phyloP scores from a whole-genome alignment of 192 early-diverging fungal species.

The Allomyces javanicus region DNA sequence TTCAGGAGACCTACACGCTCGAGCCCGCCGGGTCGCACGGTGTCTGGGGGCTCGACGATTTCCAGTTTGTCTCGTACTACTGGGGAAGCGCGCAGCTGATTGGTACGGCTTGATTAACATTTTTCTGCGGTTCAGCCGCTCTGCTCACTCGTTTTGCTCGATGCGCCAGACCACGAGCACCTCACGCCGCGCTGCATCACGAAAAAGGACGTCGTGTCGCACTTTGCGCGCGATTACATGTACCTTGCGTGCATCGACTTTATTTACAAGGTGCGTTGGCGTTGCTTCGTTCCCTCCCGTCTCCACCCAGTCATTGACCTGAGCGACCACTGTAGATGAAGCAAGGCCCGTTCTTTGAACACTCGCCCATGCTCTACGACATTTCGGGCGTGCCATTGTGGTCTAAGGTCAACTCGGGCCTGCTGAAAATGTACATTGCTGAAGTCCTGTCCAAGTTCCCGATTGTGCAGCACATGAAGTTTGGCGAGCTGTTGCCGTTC shows the following conservation, averaged over 20 bases:
- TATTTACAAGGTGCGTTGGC: conserved; percentile 29
- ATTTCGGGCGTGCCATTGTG: conserved; percentile 51
- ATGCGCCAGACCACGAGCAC: conserved; percentile 27
- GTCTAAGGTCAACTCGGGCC: conserved; percentile 51
- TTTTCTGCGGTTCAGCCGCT: not conserved
- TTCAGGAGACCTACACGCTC: conserved; percentile 66
- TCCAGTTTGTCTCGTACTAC: conserved; percentile 85
- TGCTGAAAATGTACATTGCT: conserved; percentile 55
- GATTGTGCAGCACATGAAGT: conserved; percentile 59
- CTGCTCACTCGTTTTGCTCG: not conserved
- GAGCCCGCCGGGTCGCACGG: conserved; percentile 96
- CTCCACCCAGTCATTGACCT: not conserved
- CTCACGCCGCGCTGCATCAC: conserved; percentile 57
- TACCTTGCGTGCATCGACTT: conserved; percentile 69
- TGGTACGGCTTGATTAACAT: conserved; percentile 12
- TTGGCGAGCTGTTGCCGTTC: conserved; percentile 43
- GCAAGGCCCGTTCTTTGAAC: conserved; percentile 51
- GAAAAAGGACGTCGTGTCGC: conserved; percentile 31
- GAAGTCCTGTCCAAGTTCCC: conserved; percentile 56
- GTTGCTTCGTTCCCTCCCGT: not conserved
- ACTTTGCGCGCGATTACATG: conserved; percentile 52
- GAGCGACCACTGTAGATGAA: conserved; percentile 21
- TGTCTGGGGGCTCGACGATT: conserved; percentile 93
- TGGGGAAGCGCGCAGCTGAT: conserved; percentile 82
- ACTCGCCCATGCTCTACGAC: conserved; percentile 57